Percentiles rank a stretch among this genome's conserved stretches.
phyloP scores from a whole-genome alignment of 257 asterid species.

The Solanum gandarillasii region DNA sequence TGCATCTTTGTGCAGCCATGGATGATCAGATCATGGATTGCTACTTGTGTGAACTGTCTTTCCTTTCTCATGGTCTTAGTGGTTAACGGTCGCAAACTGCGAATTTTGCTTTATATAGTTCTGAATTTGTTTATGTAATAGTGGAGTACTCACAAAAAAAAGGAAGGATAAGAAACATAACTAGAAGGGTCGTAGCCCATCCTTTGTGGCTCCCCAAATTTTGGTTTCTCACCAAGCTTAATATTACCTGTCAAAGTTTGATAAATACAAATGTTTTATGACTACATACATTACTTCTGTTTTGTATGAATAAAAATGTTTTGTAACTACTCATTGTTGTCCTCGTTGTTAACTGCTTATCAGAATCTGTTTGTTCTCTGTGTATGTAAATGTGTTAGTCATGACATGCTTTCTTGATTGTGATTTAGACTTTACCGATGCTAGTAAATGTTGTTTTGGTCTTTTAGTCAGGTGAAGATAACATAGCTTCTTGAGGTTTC shows the following conservation, averaged over 20 bases:
- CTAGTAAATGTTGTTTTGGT: background rate
- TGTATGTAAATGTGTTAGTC: background rate
- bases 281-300: background rate
- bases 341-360: background rate
- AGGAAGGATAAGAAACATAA: background rate
- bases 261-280: conserved; percentile 5
- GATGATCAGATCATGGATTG: conserved; percentile 18
- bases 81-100: conserved; percentile 16
- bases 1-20: conserved; percentile 38
- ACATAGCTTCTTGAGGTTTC: background rate
- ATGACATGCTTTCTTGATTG: background rate
- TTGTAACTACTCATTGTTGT: background rate
- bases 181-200: conserved; percentile 56
- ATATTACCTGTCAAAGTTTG: background rate
- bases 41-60: conserved; percentile 23
- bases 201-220: conserved; percentile 50
- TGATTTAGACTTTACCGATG: background rate
- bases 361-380: background rate
- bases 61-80: conserved; percentile 36
- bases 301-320: background rate
- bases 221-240: background rate
- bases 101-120: conserved; percentile 17
- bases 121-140: conserved; percentile 1
- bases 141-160: background rate
- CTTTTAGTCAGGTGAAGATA: background rate